Evolutionary conservation across 306 rosid species (phyloP).

Genomic region (Vigna hirtella): DNA sequence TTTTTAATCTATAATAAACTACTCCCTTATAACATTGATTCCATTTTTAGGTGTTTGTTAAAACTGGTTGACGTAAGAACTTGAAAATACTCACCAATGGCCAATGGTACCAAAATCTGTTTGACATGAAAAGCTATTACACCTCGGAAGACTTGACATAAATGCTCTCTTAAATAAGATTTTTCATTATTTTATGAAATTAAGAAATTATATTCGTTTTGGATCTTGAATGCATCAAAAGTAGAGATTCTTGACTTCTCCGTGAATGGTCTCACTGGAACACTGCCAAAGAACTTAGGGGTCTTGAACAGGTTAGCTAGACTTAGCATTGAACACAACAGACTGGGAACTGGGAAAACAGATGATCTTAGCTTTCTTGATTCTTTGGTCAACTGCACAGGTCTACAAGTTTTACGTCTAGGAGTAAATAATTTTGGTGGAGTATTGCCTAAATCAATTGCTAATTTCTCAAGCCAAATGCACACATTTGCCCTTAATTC

Average conservation of each 20-base stretch:
- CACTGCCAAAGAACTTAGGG: slow-evolving; percentile 51
- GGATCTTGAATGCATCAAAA: too few species aligned
- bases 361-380: slow-evolving; percentile 44
- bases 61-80: too few species aligned
- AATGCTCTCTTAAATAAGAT: too few species aligned
- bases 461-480: slow-evolving; percentile 46
- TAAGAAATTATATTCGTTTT: too few species aligned
- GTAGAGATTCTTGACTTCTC: not conserved
- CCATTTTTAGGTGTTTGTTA: too few species aligned
- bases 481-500: not conserved
- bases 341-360: slow-evolving; percentile 45
- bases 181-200: too few species aligned
- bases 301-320: slow-evolving; percentile 25
- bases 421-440: slow-evolving; percentile 46
- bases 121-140: too few species aligned
- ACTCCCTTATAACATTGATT: too few species aligned
- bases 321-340: slow-evolving; percentile 46
- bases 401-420: slow-evolving; percentile 33
- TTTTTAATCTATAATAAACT: too few species aligned
- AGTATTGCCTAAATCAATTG: slow-evolving; percentile 42
- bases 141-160: too few species aligned
- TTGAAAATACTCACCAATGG: too few species aligned
- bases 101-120: too few species aligned
- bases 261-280: slow-evolving; percentile 47
- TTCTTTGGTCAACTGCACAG: slow-evolving; percentile 47